phyloP scores from a whole-genome alignment of 2,329 filamentous ascomycete genomes.

The Fusarium tanahbumbuense region DNA sequence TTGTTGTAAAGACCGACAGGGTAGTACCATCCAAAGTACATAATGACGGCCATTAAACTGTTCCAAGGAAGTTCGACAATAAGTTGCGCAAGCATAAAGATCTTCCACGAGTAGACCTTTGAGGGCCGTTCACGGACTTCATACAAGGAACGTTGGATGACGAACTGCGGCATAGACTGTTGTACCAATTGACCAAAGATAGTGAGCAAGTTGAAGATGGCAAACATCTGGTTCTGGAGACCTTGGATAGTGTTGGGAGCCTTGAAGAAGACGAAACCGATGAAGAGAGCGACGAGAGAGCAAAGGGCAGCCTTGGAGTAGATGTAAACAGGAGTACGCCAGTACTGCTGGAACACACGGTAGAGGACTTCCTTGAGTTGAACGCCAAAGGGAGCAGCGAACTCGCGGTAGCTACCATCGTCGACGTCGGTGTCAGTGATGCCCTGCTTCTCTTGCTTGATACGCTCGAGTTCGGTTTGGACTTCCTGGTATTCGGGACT shows the following conservation, averaged over 20 bases:
- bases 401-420: constrained; percentile 72
- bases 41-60: constrained; percentile 77
- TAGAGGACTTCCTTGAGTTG: constrained; percentile 76
- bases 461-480: constrained; percentile 66
- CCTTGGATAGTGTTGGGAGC: constrained; percentile 79
- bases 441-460: constrained; percentile 62
- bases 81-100: constrained; percentile 86
- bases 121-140: constrained; percentile 87
- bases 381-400: constrained; percentile 77
- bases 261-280: constrained; percentile 83
- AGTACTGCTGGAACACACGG: constrained; percentile 91
- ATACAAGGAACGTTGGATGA: constrained; percentile 83
- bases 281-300: constrained; percentile 74
- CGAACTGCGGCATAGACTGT: constrained; percentile 88
- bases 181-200: constrained; percentile 84
- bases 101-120: constrained; percentile 86
- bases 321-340: constrained; percentile 89
- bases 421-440: constrained; percentile 50
- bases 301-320: constrained; percentile 83
- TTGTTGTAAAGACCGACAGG: constrained; percentile 82
- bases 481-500: constrained; percentile 68
- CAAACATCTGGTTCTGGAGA: constrained; percentile 87
- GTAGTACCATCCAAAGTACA: constrained; percentile 88
- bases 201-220: constrained; percentile 84
- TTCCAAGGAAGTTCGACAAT: constrained; percentile 90